A percentile compares a stretch with the other conserved stretches of the same genome.
These are phyloP conservation scores for Solanum hybrid DNA, from an alignment of 305 asterid genomes.

Conservation along the genomic window DNA sequence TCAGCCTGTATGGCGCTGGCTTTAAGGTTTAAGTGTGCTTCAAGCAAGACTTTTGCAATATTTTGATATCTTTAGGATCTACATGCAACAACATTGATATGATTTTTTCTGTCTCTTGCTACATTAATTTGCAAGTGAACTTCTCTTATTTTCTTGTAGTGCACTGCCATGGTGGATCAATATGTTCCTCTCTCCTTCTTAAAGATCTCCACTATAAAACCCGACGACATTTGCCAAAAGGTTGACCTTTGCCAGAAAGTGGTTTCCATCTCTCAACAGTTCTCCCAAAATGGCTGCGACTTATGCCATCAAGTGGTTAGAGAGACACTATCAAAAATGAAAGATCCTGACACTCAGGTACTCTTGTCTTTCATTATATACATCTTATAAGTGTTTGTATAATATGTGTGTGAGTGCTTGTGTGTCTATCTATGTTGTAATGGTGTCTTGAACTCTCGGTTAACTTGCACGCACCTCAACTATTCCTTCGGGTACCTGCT, in stretches of 20 bases:
- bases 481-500: background rate
- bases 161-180: conserved; percentile 69
- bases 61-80: background rate
- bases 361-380: background rate
- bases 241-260: conserved; percentile 46
- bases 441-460: background rate
- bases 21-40: background rate
- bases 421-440: background rate
- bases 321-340: conserved; percentile 65
- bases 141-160: conserved; percentile 30
- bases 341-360: conserved; percentile 95
- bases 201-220: conserved; percentile 42
- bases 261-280: conserved; percentile 26
- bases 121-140: background rate
- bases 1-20: background rate
- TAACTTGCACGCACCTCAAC: background rate
- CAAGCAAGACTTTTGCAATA: background rate
- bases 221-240: conserved; percentile 53
- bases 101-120: background rate
- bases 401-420: background rate
- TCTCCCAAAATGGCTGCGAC: conserved; percentile 57
- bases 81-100: background rate
- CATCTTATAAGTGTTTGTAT: background rate
- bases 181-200: conserved; percentile 74
- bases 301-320: conserved; percentile 56